Percentiles rank a stretch among this genome's conserved stretches.
These are phyloP conservation scores for Fusarium hostae DNA, from an alignment of 2,329 filamentous ascomycete genomes.

Conservation along the genomic window DNA sequence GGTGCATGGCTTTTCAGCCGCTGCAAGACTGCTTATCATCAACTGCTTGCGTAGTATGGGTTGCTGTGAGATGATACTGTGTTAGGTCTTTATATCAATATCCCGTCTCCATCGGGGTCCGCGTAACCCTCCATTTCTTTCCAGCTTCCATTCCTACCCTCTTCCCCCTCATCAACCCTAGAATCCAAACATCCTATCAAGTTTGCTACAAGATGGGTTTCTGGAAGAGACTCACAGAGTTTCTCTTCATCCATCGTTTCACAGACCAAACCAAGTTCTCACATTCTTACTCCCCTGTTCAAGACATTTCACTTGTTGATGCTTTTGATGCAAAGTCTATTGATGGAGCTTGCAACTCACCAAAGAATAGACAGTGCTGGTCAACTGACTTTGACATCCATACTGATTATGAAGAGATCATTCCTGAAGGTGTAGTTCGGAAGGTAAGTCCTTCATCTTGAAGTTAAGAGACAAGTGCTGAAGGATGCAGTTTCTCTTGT, in stretches of 20 bases:
- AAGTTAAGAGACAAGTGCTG: rapidly evolving
- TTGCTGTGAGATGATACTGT: neutral
- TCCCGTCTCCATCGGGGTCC: neutral
- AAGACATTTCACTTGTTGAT: neutral
- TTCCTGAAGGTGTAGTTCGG: neutral
- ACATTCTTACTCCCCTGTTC: neutral
- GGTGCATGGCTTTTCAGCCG: neutral
- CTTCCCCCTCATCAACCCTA: too few species aligned
- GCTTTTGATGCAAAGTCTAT: neutral
- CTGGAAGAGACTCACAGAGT: conserved; percentile 4
- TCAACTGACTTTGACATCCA: neutral
- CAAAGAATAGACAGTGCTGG: neutral
- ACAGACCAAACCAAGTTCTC: neutral
- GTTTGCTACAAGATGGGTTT: too few species aligned
- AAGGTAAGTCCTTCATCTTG: neutral
- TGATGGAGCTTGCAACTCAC: neutral
- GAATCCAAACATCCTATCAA: too few species aligned
- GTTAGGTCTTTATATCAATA: neutral
- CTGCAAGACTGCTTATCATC: neutral
- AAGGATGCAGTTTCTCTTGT: neutral
- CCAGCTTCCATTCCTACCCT: neutral
- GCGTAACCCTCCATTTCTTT: neutral
- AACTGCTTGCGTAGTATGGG: neutral
- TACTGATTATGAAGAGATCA: neutral
- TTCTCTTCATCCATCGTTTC: neutral